phyloP scores from a whole-genome alignment of 2,329 filamentous ascomycete species.

The Penicillium sp. region DNA sequence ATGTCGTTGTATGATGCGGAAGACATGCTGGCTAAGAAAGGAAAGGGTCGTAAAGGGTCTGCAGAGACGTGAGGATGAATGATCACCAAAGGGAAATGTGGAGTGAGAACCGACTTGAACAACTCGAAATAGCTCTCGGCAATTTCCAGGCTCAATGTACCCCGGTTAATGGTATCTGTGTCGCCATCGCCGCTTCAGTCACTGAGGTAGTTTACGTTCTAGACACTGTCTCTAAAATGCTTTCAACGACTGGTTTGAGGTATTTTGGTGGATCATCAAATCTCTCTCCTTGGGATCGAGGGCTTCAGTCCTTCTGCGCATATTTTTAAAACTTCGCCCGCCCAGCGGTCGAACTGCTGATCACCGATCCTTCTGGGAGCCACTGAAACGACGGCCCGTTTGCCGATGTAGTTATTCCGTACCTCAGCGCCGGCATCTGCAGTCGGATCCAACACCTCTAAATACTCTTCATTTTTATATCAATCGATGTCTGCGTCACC shows the following conservation, averaged over 20 bases:
- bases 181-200: background rate
- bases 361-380: conserved; percentile 42
- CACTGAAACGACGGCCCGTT: conserved; percentile 40
- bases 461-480: background rate
- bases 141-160: conserved; percentile 22
- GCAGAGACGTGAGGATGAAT: conserved; percentile 32
- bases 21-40: conserved; percentile 41
- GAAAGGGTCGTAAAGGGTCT: conserved; percentile 38
- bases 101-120: conserved; percentile 42
- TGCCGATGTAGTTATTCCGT: conserved; percentile 44
- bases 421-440: conserved; percentile 41
- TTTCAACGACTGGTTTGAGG: background rate
- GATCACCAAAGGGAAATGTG: conserved; percentile 45
- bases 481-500: conserved; percentile 14
- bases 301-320: conserved; percentile 39
- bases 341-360: background rate
- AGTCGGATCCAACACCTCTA: background rate
- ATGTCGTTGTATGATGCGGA: conserved; percentile 40
- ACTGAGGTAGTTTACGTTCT: background rate
- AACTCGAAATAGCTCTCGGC: conserved; percentile 33
- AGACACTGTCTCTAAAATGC: background rate
- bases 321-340: background rate
- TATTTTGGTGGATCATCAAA: conserved; percentile 9
- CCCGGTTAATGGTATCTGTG: conserved; percentile 26
- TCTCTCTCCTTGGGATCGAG: conserved; percentile 35